Conservation (phyloP, 2,329 filamentous ascomycete species). For the Botryotinia convoluta region DNA sequence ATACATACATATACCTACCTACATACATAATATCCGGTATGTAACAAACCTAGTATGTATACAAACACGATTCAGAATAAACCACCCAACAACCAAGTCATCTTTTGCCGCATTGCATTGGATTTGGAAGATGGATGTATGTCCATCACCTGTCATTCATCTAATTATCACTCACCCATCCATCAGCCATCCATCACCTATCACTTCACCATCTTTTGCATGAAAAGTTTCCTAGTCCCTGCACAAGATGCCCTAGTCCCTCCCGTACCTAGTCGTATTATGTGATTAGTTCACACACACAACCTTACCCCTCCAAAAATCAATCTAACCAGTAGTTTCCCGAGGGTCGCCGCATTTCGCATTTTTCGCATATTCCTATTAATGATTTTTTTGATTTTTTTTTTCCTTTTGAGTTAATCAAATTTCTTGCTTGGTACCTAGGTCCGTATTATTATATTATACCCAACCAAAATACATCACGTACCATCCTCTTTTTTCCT, state of each 20-base stretch:
- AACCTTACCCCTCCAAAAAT: constrained; percentile 8
- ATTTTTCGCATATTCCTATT: constrained; percentile 16
- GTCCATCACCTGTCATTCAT: neutral
- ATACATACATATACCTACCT: neutral
- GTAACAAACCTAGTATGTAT: neutral
- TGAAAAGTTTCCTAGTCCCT: neutral
- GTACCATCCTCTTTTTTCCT: neutral
- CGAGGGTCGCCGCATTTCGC: constrained; percentile 19
- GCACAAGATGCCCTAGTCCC: constrained; percentile 1
- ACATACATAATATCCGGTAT: neutral
- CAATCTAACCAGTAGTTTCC: constrained; percentile 17
- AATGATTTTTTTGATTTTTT: constrained; percentile 2
- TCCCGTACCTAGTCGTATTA: neutral
- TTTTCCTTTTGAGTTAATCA: neutral
- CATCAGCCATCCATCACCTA: neutral
- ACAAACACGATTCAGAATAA: neutral
- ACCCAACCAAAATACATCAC: neutral
- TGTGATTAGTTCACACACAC: neutral
- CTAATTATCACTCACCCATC: neutral
- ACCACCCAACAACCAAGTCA: constrained; percentile 1
- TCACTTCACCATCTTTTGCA: constrained; percentile 1
- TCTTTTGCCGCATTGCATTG: neutral
- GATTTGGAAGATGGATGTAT: neutral
- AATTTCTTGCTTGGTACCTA: neutral
- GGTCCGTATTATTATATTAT: neutral